Base-by-base conservation (phyloP, 2,329 filamentous ascomycete genomes). In the Capronia epimyces region DNA sequence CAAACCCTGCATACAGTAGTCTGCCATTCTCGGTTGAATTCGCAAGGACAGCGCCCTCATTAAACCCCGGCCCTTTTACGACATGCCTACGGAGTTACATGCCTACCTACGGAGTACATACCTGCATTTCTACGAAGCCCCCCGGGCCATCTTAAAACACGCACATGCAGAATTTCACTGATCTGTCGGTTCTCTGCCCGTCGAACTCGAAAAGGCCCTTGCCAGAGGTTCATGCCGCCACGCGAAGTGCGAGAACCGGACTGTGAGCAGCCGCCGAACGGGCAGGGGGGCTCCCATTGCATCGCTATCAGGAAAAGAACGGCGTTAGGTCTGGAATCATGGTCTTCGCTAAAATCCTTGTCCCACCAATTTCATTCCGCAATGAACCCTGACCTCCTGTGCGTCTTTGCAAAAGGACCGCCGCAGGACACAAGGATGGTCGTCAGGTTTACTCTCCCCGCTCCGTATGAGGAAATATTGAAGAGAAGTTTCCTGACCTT, bases 161-260 rank as follows among this genome's bases (percentile, higher is more conserved):
- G 25, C 22, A 29, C 18, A 41, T 32, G n/a, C 29, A 32, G 3
- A 8, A 32, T n/a, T 9, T n/a, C n/a, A 46, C 39, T 50, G 47
- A 39, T 46, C 32, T 25, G 48, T 31, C 24, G 46, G 7, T n/a
- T 3, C 29, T 12, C 13, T 32, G 29, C 29, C 29, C 12, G n/a
- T 3, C 29, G 3, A 32, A 3, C 29, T 32, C 29, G 3, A n/a
- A 6, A n/a, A 10, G 49, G 49, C 46, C 52, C 32, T 39, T 31
- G 48, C 39, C 46, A 48, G 27, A 48, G 12, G 54, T 56, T 56
- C 54, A 56, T 56, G 54, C 54, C 42, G 31, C 44, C 36, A 43
- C 25, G 47, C 54, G 47, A 51, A 21, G 40, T 18, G 16, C n/a
- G 34, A 20, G 34, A 8, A 37, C 34, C 31, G n/a, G 15, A 20